A percentile compares a stretch with the other conserved stretches of the same genome.
These are phyloP conservation scores for Diaporthe destruens DNA, from an alignment of 2,329 filamentous ascomycete genomes.

Conservation along the genomic window DNA sequence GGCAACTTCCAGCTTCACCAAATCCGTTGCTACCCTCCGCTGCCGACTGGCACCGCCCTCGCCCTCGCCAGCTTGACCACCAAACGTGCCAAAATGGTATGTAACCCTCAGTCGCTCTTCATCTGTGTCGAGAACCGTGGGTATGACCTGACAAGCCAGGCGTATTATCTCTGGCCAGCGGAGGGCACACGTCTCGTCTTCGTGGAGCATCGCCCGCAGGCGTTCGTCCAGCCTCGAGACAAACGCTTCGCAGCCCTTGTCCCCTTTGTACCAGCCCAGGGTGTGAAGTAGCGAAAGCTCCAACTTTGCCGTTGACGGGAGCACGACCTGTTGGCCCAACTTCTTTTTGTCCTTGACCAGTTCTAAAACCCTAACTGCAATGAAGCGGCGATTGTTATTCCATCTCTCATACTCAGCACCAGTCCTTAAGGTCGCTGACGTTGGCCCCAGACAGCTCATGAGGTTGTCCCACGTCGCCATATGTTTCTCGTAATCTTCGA, in stretches of 20 bases:
- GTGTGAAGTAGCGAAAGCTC: constrained; percentile 26
- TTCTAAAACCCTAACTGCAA: not conserved
- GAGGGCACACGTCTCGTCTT: not conserved
- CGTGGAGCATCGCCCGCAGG: not conserved
- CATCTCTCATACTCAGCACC: not conserved
- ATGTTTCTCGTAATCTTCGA: constrained; percentile 17
- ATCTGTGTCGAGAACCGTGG: not conserved
- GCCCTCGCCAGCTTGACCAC: not conserved
- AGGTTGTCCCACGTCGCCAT: not conserved
- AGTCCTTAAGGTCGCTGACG: not conserved
- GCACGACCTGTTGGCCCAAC: not conserved
- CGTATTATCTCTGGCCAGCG: constrained; percentile 18
- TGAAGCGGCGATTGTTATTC: not conserved
- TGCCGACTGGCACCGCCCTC: not conserved
- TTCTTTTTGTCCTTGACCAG: constrained; percentile 1
- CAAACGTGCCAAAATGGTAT: constrained; percentile 3
- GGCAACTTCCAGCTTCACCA: constrained; percentile 31
- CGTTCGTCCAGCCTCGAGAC: not conserved
- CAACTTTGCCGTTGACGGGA: constrained; percentile 19
- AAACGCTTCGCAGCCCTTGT: not conserved
- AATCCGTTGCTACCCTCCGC: constrained; percentile 1
- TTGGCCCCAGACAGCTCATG: not conserved
- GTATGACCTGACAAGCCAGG: not conserved
- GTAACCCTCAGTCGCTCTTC: constrained; percentile 11
- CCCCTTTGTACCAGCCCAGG: not conserved